These are phyloP conservation scores for Elaeagnus macrophylla DNA, from an alignment of 306 rosid species.

Conservation along the genomic window DNA sequence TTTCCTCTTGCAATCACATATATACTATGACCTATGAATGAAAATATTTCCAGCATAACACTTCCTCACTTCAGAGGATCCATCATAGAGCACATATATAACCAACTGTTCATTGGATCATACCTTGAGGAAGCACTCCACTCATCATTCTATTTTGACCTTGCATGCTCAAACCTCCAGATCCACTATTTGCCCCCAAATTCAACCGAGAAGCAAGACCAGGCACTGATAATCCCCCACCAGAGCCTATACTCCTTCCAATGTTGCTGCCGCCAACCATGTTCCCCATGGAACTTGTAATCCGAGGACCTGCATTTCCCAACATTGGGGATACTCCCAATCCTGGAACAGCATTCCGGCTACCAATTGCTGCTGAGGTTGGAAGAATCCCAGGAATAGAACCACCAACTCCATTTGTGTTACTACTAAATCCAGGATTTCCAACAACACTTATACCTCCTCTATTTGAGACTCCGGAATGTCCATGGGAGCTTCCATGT, in stretches of 20 bases:
- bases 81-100: not conserved
- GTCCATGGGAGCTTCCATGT: constrained; percentile 80
- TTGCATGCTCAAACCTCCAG: constrained; percentile 71
- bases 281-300: constrained; percentile 89
- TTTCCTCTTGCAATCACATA: too few relatives aligned
- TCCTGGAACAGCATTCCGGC: constrained; percentile 90
- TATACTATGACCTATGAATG: too few relatives aligned
- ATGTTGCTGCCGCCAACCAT: constrained; percentile 69
- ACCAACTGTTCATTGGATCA: constrained; percentile 3
- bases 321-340: constrained; percentile 90
- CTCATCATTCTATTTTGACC: constrained; percentile 87
- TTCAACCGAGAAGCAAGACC: constrained; percentile 83
- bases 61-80: constrained; percentile 2
- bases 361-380: constrained; percentile 90
- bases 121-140: constrained; percentile 94
- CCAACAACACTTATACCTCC: constrained; percentile 97
- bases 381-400: constrained; percentile 97
- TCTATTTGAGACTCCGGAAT: constrained; percentile 83
- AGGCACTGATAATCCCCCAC: constrained; percentile 84
- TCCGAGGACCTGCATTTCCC: constrained; percentile 81
- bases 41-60: constrained; percentile 3
- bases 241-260: constrained; percentile 54
- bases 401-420: constrained; percentile 95
- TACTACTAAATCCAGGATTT: constrained; percentile 91
- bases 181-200: constrained; percentile 69